Evolutionary conservation across 306 rosid genomes (phyloP).

Genomic region (Senna siamea): DNA sequence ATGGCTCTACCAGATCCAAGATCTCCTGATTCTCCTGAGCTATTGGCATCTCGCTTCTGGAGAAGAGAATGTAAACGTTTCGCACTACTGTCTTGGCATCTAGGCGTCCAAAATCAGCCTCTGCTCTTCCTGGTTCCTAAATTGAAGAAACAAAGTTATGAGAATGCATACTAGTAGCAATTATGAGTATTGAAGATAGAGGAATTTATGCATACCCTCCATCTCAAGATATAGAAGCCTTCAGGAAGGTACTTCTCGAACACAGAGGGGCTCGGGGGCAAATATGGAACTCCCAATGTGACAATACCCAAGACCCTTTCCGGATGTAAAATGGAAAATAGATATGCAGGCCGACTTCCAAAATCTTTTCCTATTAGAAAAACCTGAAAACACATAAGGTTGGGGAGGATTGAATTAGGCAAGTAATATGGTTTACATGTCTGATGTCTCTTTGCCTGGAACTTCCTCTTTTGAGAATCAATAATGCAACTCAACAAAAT

Average conservation of each 20-base stretch:
- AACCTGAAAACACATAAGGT: conserved; percentile 38
- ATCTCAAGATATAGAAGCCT: conserved; percentile 83
- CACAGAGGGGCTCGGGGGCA: conserved; percentile 48
- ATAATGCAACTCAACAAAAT: too few species aligned
- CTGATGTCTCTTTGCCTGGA: background rate
- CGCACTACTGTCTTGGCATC: conserved; percentile 68
- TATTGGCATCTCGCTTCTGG: conserved; percentile 71
- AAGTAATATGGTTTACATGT: too few species aligned
- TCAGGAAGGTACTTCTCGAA: conserved; percentile 49
- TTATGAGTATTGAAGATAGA: background rate
- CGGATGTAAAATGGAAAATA: conserved; percentile 61
- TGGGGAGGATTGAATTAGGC: too few species aligned
- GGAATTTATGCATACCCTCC: conserved; percentile 50
- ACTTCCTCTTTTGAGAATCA: background rate
- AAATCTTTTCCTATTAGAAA: conserved; percentile 80
- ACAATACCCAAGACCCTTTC: conserved; percentile 77
- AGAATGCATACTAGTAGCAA: background rate
- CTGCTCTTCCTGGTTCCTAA: conserved; percentile 83
- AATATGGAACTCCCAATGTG: conserved; percentile 67
- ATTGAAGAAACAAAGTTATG: conserved; percentile 25
- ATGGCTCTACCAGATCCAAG: conserved; percentile 80
- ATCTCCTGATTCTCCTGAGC: conserved; percentile 79
- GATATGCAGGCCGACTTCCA: conserved; percentile 61
- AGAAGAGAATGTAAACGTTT: conserved; percentile 79
- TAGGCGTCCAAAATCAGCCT: conserved; percentile 81